Evolutionary conservation across 2,329 filamentous ascomycete species (phyloP), one percentile per base, ranked within the genome.

Genomic region (Chrysoporthe cubensis): DNA sequence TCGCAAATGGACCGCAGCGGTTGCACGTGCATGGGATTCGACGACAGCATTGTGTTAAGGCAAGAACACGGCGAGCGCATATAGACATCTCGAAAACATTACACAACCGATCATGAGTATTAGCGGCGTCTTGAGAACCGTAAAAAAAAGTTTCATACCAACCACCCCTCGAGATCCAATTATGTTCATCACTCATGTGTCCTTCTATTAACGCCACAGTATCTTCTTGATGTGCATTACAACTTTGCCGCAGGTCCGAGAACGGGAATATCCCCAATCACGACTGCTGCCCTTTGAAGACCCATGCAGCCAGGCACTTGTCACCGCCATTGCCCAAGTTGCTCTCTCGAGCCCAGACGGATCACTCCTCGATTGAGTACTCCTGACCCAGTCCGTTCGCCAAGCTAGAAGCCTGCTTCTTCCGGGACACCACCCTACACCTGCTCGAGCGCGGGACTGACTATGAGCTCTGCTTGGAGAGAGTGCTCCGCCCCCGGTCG

Each of bases 151-250:
- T 9, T 40, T 6, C 6, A 52, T 21, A 52, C 11, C 11, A 13
- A 2, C 14, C 1, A 14, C 9, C 37, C 9, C 14, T 16, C 0
- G 34, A 46, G 18, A 52, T 40, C 48, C 34, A n/a, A 32, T 52
- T 62, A 42, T 18, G 42, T 40, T 62, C 46, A 37, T 48, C 44
- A 42, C 46, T 50, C 44, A 52, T 32, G 8, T 37, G 34, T 62
- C 60, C 34, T 54, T 62, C 60, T 62, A 62, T 40, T 21, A 62
- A 62, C 44, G 32, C 60, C 60, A 52, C 16, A 62, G 21, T 62
- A 54, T 54, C 59, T 34, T 62, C 59, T 52, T 21, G 5, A 54
- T 52, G 60, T 34, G 60, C 60, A 62, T 37, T 34, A 62, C 21
- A 52, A 32, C 44, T 50, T 57, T 40, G 54, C 54, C 18, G 34